These are phyloP conservation scores for Populus hybrid DNA, from an alignment of 441 rosid species.

Conservation along the genomic window DNA sequence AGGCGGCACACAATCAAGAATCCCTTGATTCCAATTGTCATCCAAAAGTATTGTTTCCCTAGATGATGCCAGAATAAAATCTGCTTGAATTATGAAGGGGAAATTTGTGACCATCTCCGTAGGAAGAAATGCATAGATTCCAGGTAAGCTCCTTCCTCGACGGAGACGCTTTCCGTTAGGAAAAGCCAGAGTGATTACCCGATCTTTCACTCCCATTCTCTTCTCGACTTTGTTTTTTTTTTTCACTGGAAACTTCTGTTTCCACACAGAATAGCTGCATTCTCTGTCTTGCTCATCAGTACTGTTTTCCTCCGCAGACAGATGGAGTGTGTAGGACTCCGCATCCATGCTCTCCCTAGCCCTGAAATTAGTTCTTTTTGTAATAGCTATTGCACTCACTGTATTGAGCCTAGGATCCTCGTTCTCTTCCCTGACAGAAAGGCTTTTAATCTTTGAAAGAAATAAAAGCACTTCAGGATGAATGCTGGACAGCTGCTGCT, in stretches of 20 bases:
- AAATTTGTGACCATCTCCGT: conserved; percentile 75
- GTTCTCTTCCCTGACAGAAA: conserved; percentile 58
- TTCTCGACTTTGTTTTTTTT: conserved; percentile 53
- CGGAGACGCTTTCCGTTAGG: conserved; percentile 56
- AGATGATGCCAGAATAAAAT: conserved; percentile 64
- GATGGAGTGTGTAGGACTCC: conserved; percentile 55
- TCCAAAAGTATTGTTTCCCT: conserved; percentile 60
- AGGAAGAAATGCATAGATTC: conserved; percentile 76
- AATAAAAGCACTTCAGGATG: conserved; percentile 71
- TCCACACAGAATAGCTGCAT: conserved; percentile 68
- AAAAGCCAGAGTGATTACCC: conserved; percentile 72
- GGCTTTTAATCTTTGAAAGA: conserved; percentile 56
- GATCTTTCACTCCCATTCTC: conserved; percentile 62
- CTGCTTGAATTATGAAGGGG: conserved; percentile 69
- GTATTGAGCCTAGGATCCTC: conserved; percentile 38
- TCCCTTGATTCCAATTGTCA: conserved; percentile 72
- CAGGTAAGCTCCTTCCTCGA: conserved; percentile 46
- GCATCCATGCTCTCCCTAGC: conserved; percentile 69
- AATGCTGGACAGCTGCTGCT: conserved; percentile 43
- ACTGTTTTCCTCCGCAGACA: conserved; percentile 37
- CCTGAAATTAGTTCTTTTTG: conserved; percentile 49
- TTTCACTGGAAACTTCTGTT: conserved; percentile 60
- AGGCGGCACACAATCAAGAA: conserved; percentile 50
- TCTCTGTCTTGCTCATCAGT: conserved; percentile 17
- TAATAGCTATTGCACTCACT: conserved; percentile 47